These are phyloP conservation scores for Solanum verrucosum DNA, from an alignment of 257 asterid genomes.

Conservation along the genomic window DNA sequence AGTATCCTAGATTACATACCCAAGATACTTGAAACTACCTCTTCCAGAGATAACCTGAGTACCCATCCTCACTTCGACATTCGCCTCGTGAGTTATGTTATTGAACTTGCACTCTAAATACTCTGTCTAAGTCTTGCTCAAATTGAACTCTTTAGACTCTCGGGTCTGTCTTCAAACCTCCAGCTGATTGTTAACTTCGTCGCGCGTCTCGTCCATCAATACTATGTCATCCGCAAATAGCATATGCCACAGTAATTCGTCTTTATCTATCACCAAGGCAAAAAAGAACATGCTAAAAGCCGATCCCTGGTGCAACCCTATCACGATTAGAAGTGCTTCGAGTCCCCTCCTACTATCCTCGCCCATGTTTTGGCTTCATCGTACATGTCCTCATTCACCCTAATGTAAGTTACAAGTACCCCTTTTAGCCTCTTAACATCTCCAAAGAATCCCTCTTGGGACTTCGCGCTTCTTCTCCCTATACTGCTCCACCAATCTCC, in stretches of 20 bases:
- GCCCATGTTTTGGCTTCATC: background rate
- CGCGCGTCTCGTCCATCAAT: background rate
- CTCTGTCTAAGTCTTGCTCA: background rate
- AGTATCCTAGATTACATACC: background rate
- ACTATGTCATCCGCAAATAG: background rate
- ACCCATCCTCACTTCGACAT: background rate
- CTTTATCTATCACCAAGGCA: background rate
- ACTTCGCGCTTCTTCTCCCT: background rate
- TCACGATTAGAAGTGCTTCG: background rate
- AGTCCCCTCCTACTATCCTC: background rate
- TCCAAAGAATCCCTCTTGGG: background rate
- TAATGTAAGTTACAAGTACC: background rate
- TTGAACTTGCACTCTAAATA: background rate
- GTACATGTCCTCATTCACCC: background rate
- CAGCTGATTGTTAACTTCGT: background rate
- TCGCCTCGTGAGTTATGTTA: background rate
- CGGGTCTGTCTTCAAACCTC: background rate
- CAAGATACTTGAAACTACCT: background rate
- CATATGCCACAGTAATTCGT: background rate
- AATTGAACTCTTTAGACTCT: background rate
- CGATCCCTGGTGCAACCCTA: background rate
- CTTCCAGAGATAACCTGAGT: background rate
- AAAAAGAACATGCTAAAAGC: background rate
- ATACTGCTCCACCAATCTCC: background rate
- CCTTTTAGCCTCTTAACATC: background rate